phyloP scores from a whole-genome alignment of 352 stramenopile species.

The Globisporangium splendens region DNA sequence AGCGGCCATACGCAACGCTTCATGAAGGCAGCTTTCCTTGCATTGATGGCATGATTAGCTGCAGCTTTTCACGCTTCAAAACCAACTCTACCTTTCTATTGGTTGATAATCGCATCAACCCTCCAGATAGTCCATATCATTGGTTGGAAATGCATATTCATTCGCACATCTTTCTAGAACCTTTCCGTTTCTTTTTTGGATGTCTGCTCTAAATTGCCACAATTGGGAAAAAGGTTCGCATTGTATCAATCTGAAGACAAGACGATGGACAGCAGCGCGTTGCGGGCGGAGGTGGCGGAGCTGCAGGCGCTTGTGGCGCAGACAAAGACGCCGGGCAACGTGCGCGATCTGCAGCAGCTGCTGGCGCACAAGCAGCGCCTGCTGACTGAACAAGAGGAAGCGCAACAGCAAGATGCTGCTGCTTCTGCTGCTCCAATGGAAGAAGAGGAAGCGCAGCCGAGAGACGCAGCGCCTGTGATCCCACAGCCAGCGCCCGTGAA shows the following conservation, averaged over 20 bases:
- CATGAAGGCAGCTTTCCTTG: too few relatives aligned
- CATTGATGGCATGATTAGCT: too few relatives aligned
- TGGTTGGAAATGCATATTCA: neutral
- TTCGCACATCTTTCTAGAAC: neutral
- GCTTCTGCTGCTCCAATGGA: slow-evolving; percentile 13
- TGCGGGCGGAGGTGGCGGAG: slow-evolving; percentile 60
- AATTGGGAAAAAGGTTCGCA: neutral
- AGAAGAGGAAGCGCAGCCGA: slow-evolving; percentile 5
- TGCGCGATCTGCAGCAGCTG: slow-evolving; percentile 57
- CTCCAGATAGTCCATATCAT: neutral
- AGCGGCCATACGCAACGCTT: too few relatives aligned
- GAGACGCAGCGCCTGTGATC: slow-evolving; percentile 9
- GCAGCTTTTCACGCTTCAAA: too few relatives aligned
- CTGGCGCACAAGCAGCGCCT: slow-evolving; percentile 55
- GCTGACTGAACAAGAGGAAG: slow-evolving; percentile 19
- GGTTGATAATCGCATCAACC: neutral
- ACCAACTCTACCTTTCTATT: neutral
- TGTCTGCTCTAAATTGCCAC: neutral
- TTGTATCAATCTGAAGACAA: neutral
- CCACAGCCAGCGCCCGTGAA: slow-evolving; percentile 24
- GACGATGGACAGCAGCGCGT: slow-evolving; percentile 12
- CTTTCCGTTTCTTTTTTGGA: neutral
- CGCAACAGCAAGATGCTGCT: slow-evolving; percentile 9
- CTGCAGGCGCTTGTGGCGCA: slow-evolving; percentile 58
- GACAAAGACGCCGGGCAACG: slow-evolving; percentile 52